Percentiles rank a stretch among this genome's conserved stretches.
Conservation (phyloP, 140 eudicot genomes). For the Oenanthe javanica region DNA sequence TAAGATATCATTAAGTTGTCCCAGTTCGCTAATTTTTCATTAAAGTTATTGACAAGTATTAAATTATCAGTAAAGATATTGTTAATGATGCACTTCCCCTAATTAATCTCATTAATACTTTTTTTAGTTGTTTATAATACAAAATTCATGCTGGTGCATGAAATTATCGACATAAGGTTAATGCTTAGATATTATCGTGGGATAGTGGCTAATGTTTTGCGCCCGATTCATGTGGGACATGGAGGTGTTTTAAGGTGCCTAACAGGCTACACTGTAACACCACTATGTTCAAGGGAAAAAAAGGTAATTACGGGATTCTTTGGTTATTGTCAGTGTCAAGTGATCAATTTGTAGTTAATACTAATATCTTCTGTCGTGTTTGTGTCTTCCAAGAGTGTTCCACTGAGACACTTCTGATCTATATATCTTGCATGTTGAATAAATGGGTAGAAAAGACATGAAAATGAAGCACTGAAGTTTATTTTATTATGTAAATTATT, state of each 20-base stretch:
- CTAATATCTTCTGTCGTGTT: background rate
- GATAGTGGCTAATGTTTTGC: background rate
- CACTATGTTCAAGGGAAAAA: background rate
- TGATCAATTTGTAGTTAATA: background rate
- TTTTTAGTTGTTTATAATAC: too few species aligned
- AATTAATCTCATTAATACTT: background rate
- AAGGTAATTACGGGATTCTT: background rate
- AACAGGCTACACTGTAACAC: background rate
- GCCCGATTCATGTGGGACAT: background rate
- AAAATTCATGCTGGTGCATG: background rate
- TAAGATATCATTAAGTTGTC: background rate
- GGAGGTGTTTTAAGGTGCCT: background rate
- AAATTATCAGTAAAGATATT: background rate
- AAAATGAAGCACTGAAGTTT: background rate
- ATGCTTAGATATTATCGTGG: background rate
- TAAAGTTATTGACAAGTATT: background rate
- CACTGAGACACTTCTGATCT: background rate
- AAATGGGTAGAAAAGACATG: background rate
- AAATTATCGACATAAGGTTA: background rate
- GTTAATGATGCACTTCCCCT: background rate
- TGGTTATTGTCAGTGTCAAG: background rate
- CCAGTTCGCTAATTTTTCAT: background rate
- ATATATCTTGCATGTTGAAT: background rate
- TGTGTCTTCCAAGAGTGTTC: background rate
- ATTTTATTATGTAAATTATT: background rate